These are phyloP conservation scores for Sarocladiaceae sp. DNA, from an alignment of 2,329 filamentous ascomycete species.

Conservation along the genomic window DNA sequence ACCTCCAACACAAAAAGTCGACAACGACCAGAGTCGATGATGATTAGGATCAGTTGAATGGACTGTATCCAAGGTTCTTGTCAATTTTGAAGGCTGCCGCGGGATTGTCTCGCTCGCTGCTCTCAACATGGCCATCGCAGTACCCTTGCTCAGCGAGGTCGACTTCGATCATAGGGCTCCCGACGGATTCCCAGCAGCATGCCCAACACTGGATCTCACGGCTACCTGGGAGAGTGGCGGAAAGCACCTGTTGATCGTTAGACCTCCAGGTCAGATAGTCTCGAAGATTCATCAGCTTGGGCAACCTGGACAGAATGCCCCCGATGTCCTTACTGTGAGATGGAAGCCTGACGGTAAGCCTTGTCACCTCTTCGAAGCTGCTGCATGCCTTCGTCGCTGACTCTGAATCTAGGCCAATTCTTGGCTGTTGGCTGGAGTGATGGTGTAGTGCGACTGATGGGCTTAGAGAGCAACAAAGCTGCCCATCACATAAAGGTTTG, in stretches of 20 bases:
- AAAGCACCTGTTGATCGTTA: constrained; percentile 67
- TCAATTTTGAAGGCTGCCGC: too few relatives aligned
- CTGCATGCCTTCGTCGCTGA: too few relatives aligned
- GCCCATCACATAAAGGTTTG: constrained; percentile 62
- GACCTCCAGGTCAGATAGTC: constrained; percentile 66
- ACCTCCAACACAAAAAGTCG: constrained; percentile 1
- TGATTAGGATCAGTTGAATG: too few relatives aligned
- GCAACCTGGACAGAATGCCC: constrained; percentile 31
- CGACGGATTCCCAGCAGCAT: constrained; percentile 61
- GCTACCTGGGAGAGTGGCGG: constrained; percentile 61
- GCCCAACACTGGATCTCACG: constrained; percentile 80
- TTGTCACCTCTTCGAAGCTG: too few relatives aligned
- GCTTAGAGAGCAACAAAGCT: constrained; percentile 73
- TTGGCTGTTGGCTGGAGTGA: constrained; percentile 82
- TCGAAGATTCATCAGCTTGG: constrained; percentile 43
- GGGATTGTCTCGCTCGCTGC: too few relatives aligned
- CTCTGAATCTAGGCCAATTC: constrained; percentile 52
- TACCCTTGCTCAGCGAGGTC: constrained; percentile 46
- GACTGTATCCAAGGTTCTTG: too few relatives aligned
- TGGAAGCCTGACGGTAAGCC: constrained; percentile 66
- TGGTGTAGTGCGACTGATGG: constrained; percentile 68
- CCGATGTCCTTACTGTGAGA: constrained; percentile 41
- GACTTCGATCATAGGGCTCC: constrained; percentile 49
- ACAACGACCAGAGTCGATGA: too few relatives aligned
- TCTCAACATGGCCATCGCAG: not conserved